These are phyloP conservation scores for Wickerhamiella sergipiensis DNA, from an alignment of 805 yeast genomes.

Conservation along the genomic window DNA sequence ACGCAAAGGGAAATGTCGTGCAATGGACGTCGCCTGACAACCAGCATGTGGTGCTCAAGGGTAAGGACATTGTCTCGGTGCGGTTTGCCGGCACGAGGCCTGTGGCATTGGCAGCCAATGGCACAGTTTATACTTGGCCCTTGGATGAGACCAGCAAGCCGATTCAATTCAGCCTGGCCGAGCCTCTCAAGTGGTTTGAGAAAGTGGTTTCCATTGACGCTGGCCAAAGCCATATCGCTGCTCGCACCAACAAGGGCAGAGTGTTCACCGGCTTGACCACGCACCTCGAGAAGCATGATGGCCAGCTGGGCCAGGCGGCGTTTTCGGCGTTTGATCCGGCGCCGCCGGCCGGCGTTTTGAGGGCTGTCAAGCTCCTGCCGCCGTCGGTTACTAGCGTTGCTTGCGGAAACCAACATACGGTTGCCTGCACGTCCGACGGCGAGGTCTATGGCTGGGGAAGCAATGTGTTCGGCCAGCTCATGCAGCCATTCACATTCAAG, in stretches of 20 bases:
- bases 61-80: constrained; percentile 28
- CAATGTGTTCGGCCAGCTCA: constrained; percentile 76
- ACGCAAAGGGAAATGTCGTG: constrained; percentile 54
- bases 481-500: constrained; percentile 48
- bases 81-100: constrained; percentile 22
- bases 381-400: constrained; percentile 46
- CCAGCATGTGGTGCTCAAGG: constrained; percentile 31
- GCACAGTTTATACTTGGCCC: constrained; percentile 21
- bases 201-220: constrained; percentile 37
- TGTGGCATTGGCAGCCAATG: constrained; percentile 35
- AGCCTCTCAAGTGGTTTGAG: constrained; percentile 31
- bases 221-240: constrained; percentile 60
- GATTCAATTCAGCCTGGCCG: background rate
- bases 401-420: constrained; percentile 58
- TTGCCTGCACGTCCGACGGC: constrained; percentile 57
- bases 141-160: background rate
- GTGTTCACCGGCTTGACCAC: constrained; percentile 49
- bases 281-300: constrained; percentile 29
- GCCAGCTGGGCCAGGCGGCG: constrained; percentile 76
- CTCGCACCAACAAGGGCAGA: constrained; percentile 44
- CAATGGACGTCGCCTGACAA: constrained; percentile 38
- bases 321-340: constrained; percentile 50
- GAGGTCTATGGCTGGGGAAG: constrained; percentile 76
- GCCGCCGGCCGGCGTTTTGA: constrained; percentile 35
- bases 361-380: constrained; percentile 46